A percentile compares a stretch with the other conserved stretches of the same genome.
Conservation (phyloP, 495 filamentous ascomycete genomes). For the Penicillium cinerascens region DNA sequence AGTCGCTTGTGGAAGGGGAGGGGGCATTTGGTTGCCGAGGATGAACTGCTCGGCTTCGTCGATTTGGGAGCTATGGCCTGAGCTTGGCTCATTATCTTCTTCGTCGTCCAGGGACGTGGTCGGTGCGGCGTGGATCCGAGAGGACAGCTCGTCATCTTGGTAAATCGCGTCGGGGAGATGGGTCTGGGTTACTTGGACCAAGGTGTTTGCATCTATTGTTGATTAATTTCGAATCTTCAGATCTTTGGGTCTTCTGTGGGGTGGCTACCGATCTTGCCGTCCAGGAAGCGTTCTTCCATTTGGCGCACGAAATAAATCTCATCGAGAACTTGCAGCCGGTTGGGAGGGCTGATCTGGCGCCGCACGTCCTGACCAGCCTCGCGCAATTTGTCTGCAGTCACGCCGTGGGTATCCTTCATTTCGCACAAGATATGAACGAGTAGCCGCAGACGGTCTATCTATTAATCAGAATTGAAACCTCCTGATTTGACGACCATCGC, state of each 20-base stretch:
- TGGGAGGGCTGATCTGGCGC: slow-evolving; percentile 34
- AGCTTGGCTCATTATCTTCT: background rate
- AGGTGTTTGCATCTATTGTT: slow-evolving; percentile 18
- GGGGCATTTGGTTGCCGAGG: slow-evolving; percentile 2
- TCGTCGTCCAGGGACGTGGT: background rate
- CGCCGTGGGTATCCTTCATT: slow-evolving; percentile 35
- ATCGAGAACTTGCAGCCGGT: slow-evolving; percentile 46
- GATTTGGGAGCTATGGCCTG: background rate
- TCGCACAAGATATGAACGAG: slow-evolving; percentile 60
- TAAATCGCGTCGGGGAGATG: slow-evolving; percentile 22
- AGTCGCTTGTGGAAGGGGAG: slow-evolving; percentile 24
- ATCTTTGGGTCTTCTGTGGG: background rate
- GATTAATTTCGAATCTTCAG: background rate
- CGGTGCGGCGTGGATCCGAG: slow-evolving; percentile 8
- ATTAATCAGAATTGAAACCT: background rate
- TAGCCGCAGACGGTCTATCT: slow-evolving; percentile 56
- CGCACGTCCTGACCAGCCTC: slow-evolving; percentile 43
- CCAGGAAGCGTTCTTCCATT: slow-evolving; percentile 57
- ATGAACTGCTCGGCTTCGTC: background rate
- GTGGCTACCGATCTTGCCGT: slow-evolving; percentile 55
- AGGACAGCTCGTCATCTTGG: slow-evolving; percentile 11
- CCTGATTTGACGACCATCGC: slow-evolving; percentile 12
- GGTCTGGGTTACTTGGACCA: slow-evolving; percentile 20
- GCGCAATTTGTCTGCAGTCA: slow-evolving; percentile 42
- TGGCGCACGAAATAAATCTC: slow-evolving; percentile 67